Evolutionary conservation across 441 rosid species (phyloP).

Genomic region (Sinapis alba): DNA sequence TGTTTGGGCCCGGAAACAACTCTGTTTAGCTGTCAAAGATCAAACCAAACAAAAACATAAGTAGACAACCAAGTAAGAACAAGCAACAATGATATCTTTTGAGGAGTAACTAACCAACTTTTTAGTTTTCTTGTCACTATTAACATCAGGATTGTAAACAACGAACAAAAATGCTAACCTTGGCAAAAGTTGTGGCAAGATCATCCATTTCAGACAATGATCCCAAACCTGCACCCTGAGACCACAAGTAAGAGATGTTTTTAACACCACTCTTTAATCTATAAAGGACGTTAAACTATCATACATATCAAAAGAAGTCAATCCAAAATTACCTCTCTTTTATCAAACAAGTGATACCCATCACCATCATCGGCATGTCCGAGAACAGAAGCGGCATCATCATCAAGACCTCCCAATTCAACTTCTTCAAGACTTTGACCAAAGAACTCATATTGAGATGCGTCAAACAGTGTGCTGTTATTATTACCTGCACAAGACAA

Average conservation of each 20-base stretch:
- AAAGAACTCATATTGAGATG: constrained; percentile 83
- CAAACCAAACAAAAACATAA: constrained; percentile 15
- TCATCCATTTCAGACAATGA: constrained; percentile 33
- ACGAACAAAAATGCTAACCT: constrained; percentile 45
- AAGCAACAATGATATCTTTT: neutral
- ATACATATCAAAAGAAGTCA: neutral
- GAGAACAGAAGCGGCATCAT: constrained; percentile 45
- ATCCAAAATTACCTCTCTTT: constrained; percentile 53
- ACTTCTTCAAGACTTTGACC: constrained; percentile 68
- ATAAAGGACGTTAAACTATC: neutral
- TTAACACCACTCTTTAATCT: neutral
- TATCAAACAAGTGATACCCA: constrained; percentile 79
- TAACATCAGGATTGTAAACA: neutral
- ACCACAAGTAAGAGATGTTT: neutral
- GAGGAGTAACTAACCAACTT: neutral
- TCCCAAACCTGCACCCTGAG: constrained; percentile 27
- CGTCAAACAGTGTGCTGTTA: constrained; percentile 57
- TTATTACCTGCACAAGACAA: constrained; percentile 42
- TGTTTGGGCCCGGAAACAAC: constrained; percentile 88
- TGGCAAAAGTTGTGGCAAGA: constrained; percentile 51
- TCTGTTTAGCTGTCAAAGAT: constrained; percentile 74
- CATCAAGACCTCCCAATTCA: constrained; percentile 68
- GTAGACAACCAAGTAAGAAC: neutral
- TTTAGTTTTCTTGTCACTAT: neutral
- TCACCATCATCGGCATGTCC: constrained; percentile 65